These are phyloP conservation scores for Globisporangium parvum DNA, from an alignment of 352 stramenopile genomes.

Conservation along the genomic window DNA sequence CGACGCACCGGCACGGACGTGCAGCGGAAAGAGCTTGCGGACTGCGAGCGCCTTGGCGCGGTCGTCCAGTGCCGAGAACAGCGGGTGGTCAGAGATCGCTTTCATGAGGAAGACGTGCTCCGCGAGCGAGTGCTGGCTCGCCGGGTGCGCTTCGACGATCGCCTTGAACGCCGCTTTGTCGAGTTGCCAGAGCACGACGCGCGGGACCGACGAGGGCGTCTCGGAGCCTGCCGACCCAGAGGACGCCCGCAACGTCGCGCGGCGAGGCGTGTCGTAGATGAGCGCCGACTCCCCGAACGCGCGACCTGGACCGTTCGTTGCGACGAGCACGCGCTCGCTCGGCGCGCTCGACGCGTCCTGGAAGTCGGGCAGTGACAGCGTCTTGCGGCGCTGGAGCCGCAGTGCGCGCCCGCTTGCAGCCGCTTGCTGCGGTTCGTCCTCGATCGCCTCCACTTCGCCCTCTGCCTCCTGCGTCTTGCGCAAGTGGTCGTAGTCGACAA, in stretches of 20 bases:
- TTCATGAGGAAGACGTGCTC: constrained; percentile 72
- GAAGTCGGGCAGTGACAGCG: constrained; percentile 63
- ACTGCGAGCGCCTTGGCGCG: constrained; percentile 75
- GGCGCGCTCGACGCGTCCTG: constrained; percentile 48
- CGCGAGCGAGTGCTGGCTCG: constrained; percentile 73
- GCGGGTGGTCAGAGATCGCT: constrained; percentile 57
- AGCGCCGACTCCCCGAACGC: constrained; percentile 81
- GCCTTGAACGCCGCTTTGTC: constrained; percentile 58
- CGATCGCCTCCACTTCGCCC: no score
- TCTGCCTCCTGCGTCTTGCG: constrained; percentile 29
- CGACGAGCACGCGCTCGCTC: constrained; percentile 68
- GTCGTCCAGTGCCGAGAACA: constrained; percentile 71
- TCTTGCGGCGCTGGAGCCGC: constrained; percentile 57
- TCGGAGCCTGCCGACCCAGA: not conserved
- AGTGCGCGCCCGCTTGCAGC: constrained; percentile 9
- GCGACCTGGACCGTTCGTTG: constrained; percentile 70
- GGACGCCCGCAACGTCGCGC: constrained; percentile 54
- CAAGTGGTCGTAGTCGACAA: constrained; percentile 79
- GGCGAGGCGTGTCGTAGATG: constrained; percentile 80
- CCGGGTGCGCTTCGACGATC: constrained; percentile 50
- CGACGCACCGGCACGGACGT: constrained; percentile 46
- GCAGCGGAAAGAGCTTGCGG: constrained; percentile 76
- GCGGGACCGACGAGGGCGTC: not conserved
- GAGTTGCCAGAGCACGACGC: constrained; percentile 73
- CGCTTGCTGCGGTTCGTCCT: constrained; percentile 12